Evolutionary conservation across 306 rosid genomes (phyloP), one percentile per base, ranked within the genome.

Genomic region (Alnus glutinosa): DNA sequence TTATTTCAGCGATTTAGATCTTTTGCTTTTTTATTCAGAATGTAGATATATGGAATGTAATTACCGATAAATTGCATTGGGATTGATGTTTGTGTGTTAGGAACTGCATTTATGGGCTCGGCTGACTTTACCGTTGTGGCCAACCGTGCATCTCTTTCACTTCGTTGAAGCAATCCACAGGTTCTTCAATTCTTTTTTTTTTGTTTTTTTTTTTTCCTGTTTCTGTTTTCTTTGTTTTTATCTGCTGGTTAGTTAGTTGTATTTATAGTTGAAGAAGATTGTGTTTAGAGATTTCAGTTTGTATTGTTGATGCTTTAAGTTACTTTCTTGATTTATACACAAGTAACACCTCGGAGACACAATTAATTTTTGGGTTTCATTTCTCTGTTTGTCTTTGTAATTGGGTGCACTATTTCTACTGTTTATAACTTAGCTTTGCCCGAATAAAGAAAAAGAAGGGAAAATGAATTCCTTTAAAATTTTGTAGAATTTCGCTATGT

Each of bases 131-230:
- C 83, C 36, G 81, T 78, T 69, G 42, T 70, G 71, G 52, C 68
- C 54, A 70, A n/a, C 73, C 62, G 30, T 28, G 48, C 69, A 23
- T 47, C 80, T 68, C 68, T 55, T 74, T 74, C 50, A 74, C 67
- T 68, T 49, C 42, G 69, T 73, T 85, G 74, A 81, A 78, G 55
- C 76, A 73, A 78, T 86, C 42, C 74, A 70, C 59, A 87, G 89
- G 92, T 91, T 28, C 77, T 64, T 79, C 75, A 55, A 64, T 76
- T 73, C 59, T 1, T 49, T 55, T 42, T 10, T 51, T 47, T 16
- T 49, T 9, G 12, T 62, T 15, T 12, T 12, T 44, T 47, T 36
- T 32, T 4, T 61, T 39, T 78, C 55, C 72, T 36, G 63, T 64
- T 46, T 3, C 76, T 81, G 61, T 57, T 4, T 19, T 59, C 34